Percentiles rank a stretch among this genome's conserved stretches.
Evolutionary conservation across 2,329 filamentous ascomycete species (phyloP).

Genomic region (Penicillium freii): DNA sequence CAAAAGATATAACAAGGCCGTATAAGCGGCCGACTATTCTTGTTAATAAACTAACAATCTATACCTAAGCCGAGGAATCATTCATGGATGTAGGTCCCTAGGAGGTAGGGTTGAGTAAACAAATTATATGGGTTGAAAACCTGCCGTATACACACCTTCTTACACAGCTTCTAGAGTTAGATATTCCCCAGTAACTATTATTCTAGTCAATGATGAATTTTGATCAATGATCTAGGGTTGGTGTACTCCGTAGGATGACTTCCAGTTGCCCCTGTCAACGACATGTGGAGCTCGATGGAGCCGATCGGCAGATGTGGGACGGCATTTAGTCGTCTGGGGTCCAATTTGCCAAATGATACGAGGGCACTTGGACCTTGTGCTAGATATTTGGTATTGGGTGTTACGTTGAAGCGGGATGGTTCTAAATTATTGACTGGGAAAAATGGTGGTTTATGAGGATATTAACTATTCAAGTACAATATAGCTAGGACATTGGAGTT

Average conservation of each 20-base stretch:
- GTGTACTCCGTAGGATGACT: conserved; percentile 28
- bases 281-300: conserved; percentile 37
- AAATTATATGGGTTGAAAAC: no score
- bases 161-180: conserved; percentile 53
- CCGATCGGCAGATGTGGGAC: conserved; percentile 47
- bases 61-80: no score
- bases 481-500: no score
- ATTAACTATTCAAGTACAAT: neutral
- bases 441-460: conserved; percentile 23
- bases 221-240: conserved; percentile 58
- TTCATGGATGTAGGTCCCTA: no score
- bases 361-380: conserved; percentile 46
- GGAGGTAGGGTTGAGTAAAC: no score
- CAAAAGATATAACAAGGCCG: no score
- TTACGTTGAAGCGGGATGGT: conserved; percentile 50
- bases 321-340: conserved; percentile 7
- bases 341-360: conserved; percentile 6
- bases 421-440: conserved; percentile 54
- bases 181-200: conserved; percentile 51
- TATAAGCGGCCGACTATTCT: no score
- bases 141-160: conserved; percentile 54
- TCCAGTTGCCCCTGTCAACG: conserved; percentile 53
- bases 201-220: conserved; percentile 62
- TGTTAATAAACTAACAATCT: no score
- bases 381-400: conserved; percentile 55